Percentiles rank a stretch among this genome's conserved stretches.
These are phyloP conservation scores for Conticribra weissflogii DNA, from an alignment of 108 stramenopile genomes.

Conservation along the genomic window DNA sequence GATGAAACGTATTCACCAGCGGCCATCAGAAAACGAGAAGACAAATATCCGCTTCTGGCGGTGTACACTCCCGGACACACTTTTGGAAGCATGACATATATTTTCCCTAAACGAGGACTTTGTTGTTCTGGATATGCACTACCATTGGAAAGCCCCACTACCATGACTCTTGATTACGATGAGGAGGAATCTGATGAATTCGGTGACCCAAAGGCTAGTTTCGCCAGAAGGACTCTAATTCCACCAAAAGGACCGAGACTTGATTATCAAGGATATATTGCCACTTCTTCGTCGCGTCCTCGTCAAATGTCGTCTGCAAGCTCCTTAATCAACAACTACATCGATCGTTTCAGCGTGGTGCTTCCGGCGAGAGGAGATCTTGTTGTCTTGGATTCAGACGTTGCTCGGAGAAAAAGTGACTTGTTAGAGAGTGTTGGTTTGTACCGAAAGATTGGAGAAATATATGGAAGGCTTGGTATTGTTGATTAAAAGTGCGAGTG, in stretches of 20 bases:
- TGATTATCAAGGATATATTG: constrained; percentile 80
- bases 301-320: constrained; percentile 78
- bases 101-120: constrained; percentile 71
- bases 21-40: constrained; percentile 72
- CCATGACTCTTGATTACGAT: constrained; percentile 21
- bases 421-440: constrained; percentile 49
- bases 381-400: constrained; percentile 55
- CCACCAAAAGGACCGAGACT: constrained; percentile 63
- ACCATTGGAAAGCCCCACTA: constrained; percentile 61
- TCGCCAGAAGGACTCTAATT: constrained; percentile 16
- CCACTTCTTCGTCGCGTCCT: constrained; percentile 72
- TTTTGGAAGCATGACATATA: constrained; percentile 76
- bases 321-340: constrained; percentile 61
- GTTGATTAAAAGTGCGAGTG: constrained; percentile 47
- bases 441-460: constrained; percentile 52
- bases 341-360: constrained; percentile 69
- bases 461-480: constrained; percentile 52
- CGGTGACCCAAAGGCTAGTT: neutral
- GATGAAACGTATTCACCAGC: constrained; percentile 60
- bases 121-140: constrained; percentile 80
- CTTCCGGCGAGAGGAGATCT: constrained; percentile 76
- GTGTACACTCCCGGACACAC: constrained; percentile 86
- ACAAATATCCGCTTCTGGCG: constrained; percentile 69
- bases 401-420: constrained; percentile 38
- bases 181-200: constrained; percentile 51